Conservation (phyloP, 2,329 filamentous ascomycete genomes). For the Parafenestella ontariensis region DNA sequence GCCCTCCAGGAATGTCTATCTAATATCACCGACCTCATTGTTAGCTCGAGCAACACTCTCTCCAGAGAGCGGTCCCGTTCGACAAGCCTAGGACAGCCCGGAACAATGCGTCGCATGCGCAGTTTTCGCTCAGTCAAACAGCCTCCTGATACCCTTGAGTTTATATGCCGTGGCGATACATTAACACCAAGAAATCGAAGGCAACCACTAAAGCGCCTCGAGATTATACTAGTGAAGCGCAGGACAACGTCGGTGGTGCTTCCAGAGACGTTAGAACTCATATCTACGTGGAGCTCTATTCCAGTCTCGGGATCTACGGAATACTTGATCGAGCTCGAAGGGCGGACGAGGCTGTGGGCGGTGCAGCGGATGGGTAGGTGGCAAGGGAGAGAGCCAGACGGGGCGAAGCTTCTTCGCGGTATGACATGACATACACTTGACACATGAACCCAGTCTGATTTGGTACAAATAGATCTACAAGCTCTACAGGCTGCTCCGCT, state of each 20-base stretch:
- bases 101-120: slow-evolving; percentile 3
- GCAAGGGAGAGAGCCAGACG: slow-evolving; percentile 34
- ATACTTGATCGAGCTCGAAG: slow-evolving; percentile 33
- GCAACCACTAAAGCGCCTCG: slow-evolving; percentile 25
- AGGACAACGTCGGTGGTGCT: slow-evolving; percentile 20
- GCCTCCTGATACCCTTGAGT: slow-evolving; percentile 3
- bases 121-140: slow-evolving; percentile 4
- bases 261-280: slow-evolving; percentile 23
- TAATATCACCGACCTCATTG: slow-evolving; percentile 19
- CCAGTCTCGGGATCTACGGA: slow-evolving; percentile 29
- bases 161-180: slow-evolving; percentile 12
- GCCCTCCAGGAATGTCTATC: slow-evolving; percentile 26
- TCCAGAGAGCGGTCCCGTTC: slow-evolving; percentile 3
- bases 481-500: not conserved
- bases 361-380: slow-evolving; percentile 29
- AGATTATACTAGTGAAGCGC: slow-evolving; percentile 34
- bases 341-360: slow-evolving; percentile 28
- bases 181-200: slow-evolving; percentile 2
- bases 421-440: not conserved
- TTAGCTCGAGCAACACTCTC: not conserved
- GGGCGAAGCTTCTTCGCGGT: slow-evolving; percentile 28
- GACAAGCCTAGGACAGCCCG: slow-evolving; percentile 4
- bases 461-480: slow-evolving; percentile 23
- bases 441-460: slow-evolving; percentile 2
- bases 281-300: slow-evolving; percentile 24